Conservation (phyloP, 768 basidiomycete genomes). For the Kwoniella sp. region DNA sequence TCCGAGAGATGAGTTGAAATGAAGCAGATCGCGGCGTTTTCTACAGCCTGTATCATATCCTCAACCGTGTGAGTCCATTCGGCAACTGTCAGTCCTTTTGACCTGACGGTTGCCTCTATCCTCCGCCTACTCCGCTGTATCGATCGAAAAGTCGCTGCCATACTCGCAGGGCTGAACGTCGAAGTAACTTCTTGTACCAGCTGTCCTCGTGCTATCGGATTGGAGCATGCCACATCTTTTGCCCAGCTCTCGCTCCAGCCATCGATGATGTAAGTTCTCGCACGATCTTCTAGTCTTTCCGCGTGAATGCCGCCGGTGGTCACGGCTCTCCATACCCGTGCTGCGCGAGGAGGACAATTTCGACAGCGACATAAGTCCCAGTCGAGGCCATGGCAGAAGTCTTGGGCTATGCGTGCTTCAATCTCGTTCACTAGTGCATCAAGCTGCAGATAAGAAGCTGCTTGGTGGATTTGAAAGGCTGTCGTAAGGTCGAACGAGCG, state of each 20-base stretch:
- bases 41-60: conserved; percentile 68
- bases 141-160: conserved; percentile 70
- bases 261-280: conserved; percentile 73
- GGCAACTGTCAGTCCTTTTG: conserved; percentile 17
- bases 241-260: conserved; percentile 88
- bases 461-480: conserved; percentile 82
- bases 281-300: conserved; percentile 67
- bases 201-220: conserved; percentile 66
- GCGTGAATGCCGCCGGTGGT: conserved; percentile 75
- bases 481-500: conserved; percentile 90
- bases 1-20: conserved; percentile 65
- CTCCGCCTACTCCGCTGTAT: conserved; percentile 59
- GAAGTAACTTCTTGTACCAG: conserved; percentile 74
- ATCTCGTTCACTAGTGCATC: conserved; percentile 74
- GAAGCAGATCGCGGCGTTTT: conserved; percentile 67
- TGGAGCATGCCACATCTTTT: conserved; percentile 72
- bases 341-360: conserved; percentile 77
- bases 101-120: conserved; percentile 45
- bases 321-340: conserved; percentile 81
- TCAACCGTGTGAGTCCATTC: conserved; percentile 68
- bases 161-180: conserved; percentile 67
- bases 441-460: conserved; percentile 77
- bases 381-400: conserved; percentile 88
- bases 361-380: conserved; percentile 83
- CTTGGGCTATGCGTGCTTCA: conserved; percentile 77